Evolutionary conservation across 2,329 filamentous ascomycete genomes (phyloP), one percentile per base, ranked within the genome.

Genomic region (Thelonectria olida): DNA sequence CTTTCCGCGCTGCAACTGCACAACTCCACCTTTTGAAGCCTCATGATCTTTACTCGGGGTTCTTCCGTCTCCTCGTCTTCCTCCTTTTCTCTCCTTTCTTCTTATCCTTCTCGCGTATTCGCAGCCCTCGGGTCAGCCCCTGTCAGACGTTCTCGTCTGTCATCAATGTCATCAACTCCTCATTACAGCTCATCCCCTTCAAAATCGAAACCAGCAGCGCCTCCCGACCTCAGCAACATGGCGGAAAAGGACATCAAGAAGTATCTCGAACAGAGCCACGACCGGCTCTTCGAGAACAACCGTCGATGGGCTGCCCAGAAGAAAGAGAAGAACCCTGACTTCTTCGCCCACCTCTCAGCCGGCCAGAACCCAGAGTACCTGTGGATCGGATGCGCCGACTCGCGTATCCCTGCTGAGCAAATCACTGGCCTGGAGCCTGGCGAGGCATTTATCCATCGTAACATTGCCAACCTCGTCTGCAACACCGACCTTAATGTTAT

Each of bases 361-460:
- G 90, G 90, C 45, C 90, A 92, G 79, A 79, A 79, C 15, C 90
- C 90, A 56, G 88, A 92, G 72, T 92, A 92, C 76, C 85, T 92
- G 54, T 97, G 93, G 92, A 92, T 97, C 73, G 93, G 94, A 49
- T 97, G 93, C 84, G 90, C 90, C 78, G 93, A 97, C 82, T 93
- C 90, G 39, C 92, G 94, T 67, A 92, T 95, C 74, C 94, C 94
- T n/a, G 93, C 95, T 71, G 95, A 94, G 73, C 92, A 92, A 73
- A 89, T 97, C 76, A 88, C 93, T 47, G 90, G 91, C 67, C 86
- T 95, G 58, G 84, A 91, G 73, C 92, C 93, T n/a, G 93, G 93
- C 69, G 92, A 97, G 79, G 90, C 95, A 72, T 97, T 97, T 78
- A 90, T 96, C 68, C 93, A 97, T 84, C 92, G 94, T 79, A 97